These are phyloP conservation scores for Knufia fluminis DNA, from an alignment of 2,329 filamentous ascomycete genomes.

Conservation along the genomic window DNA sequence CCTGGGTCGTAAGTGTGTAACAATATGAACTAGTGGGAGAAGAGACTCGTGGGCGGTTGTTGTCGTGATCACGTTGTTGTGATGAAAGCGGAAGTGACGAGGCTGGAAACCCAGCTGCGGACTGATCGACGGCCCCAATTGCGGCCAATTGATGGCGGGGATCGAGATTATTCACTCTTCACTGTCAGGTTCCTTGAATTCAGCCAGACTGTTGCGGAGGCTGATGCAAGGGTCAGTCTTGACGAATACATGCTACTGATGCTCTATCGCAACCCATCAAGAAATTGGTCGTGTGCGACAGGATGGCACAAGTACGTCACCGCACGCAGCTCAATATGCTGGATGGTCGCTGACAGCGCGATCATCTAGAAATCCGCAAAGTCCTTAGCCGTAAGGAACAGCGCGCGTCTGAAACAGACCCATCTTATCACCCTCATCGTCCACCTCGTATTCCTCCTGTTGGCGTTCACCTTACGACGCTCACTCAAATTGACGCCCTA, in stretches of 20 bases:
- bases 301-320: conserved; percentile 22
- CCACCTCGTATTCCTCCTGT: conserved; percentile 65
- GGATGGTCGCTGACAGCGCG: conserved; percentile 7
- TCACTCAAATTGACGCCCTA: conserved; percentile 57
- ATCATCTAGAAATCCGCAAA: conserved; percentile 40
- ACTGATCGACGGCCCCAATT: too few relatives aligned
- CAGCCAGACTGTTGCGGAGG: neutral
- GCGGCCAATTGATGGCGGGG: too few relatives aligned
- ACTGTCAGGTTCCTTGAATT: neutral
- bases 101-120: conserved; percentile 1
- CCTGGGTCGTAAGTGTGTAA: conserved; percentile 1
- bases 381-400: conserved; percentile 68
- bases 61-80: conserved; percentile 5
- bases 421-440: conserved; percentile 65
- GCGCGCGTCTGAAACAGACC: conserved; percentile 65
- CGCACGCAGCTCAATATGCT: neutral
- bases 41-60: neutral
- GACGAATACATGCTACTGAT: neutral
- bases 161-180: too few relatives aligned
- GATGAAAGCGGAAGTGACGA: conserved; percentile 9
- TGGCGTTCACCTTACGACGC: conserved; percentile 57
- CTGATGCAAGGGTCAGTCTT: neutral
- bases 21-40: neutral
- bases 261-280: too few relatives aligned
- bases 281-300: too few relatives aligned